These are phyloP conservation scores for Drechslerella stenobrocha DNA, from an alignment of 2,329 filamentous ascomycete genomes.

Conservation along the genomic window DNA sequence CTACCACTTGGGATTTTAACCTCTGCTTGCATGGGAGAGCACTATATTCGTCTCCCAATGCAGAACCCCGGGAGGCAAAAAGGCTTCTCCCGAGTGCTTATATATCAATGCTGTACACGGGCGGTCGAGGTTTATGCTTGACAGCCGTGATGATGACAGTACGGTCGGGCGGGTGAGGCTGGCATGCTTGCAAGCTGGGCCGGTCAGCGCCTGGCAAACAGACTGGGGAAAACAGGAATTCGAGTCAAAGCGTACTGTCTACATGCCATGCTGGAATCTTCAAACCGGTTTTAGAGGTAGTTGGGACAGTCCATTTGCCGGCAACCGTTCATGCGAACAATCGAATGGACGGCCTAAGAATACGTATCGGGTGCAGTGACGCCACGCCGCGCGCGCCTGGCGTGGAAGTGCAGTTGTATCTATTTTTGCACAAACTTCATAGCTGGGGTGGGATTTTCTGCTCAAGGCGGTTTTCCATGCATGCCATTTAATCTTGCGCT, in stretches of 20 bases:
- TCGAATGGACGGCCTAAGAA: constrained; percentile 1
- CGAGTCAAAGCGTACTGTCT: background rate
- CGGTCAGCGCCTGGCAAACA: no score
- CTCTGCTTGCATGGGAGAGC: no score
- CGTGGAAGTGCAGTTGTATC: background rate
- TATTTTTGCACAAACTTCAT: background rate
- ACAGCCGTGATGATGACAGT: no score
- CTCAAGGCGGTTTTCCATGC: constrained; percentile 22
- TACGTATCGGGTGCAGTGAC: constrained; percentile 3
- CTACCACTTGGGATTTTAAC: background rate
- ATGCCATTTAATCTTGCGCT: constrained; percentile 22
- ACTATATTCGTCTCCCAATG: no score
- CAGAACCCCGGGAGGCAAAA: no score
- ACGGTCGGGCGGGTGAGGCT: no score
- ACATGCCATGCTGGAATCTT: background rate
- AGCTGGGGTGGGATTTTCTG: constrained; percentile 7
- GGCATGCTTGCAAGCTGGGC: no score
- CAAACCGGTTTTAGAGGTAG: background rate
- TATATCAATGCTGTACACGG: no score
- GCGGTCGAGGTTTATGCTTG: no score
- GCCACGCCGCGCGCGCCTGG: constrained; percentile 7
- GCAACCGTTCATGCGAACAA: background rate
- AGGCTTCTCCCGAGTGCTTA: background rate
- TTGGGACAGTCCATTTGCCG: background rate
- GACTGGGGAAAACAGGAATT: background rate